These are phyloP conservation scores for Aschersonia sp. DNA, from an alignment of 2,329 filamentous ascomycete species.

Conservation along the genomic window DNA sequence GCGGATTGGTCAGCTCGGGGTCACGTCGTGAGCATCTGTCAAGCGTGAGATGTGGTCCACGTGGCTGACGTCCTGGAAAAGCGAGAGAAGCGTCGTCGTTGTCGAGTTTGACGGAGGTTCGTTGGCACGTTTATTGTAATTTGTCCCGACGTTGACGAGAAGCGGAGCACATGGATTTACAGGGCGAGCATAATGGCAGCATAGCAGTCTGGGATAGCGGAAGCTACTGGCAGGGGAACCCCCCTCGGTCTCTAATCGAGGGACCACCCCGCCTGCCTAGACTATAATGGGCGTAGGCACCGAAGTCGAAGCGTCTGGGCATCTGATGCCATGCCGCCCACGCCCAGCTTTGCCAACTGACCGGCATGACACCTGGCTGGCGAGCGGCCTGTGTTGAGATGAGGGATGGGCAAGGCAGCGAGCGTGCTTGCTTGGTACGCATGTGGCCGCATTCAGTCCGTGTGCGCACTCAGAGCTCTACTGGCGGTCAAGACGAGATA, in stretches of 20 bases:
- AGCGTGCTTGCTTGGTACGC: not conserved
- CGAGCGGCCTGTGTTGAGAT: not conserved
- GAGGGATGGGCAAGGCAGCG: not conserved
- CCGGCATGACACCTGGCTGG: not conserved
- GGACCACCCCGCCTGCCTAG: not conserved
- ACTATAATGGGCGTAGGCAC: not conserved
- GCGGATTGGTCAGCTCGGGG: too few species aligned
- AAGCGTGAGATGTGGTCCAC: not conserved
- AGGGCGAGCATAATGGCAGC: not conserved
- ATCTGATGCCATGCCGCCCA: not conserved
- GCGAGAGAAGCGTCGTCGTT: not conserved
- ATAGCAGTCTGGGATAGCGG: not conserved
- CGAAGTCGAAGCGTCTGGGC: not conserved
- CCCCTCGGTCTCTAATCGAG: not conserved
- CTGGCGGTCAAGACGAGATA: not conserved
- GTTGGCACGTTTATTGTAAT: not conserved
- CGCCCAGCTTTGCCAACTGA: not conserved
- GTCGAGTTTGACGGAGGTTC: not conserved
- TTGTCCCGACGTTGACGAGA: not conserved
- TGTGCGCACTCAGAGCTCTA: not conserved
- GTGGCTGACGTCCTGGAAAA: not conserved
- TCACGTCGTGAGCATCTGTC: not conserved
- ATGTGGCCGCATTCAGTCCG: too few species aligned
- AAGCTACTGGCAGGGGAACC: not conserved
- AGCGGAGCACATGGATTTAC: not conserved